These are phyloP conservation scores for Backusella psychrophila DNA, from an alignment of 192 early-diverging fungal genomes.

Conservation along the genomic window DNA sequence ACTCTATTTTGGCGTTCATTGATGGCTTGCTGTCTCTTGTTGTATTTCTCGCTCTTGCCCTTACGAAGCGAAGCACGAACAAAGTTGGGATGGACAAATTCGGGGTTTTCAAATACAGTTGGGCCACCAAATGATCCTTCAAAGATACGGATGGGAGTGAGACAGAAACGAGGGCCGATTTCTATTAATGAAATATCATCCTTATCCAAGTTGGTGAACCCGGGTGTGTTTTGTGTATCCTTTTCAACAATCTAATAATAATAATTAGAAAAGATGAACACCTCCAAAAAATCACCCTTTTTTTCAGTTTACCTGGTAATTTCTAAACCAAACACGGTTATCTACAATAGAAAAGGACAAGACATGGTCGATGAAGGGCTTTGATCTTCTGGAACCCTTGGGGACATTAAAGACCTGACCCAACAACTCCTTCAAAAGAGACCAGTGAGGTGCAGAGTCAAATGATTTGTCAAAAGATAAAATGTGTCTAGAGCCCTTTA, in stretches of 20 bases:
- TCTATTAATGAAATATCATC: conserved; percentile 83
- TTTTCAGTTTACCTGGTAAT: conserved; percentile 71
- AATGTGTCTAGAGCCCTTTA: conserved; percentile 94
- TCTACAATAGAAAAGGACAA: conserved; percentile 86
- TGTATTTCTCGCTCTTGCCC: conserved; percentile 52
- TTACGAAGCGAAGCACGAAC: conserved; percentile 43
- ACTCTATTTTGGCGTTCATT: conserved; percentile 46
- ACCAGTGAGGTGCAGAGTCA: conserved; percentile 80
- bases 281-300: neutral
- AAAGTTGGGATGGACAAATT: conserved; percentile 76
- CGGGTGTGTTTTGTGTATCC: conserved; percentile 49
- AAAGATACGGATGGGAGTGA: conserved; percentile 92
- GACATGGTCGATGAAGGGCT: conserved; percentile 98
- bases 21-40: conserved; percentile 42
- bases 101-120: conserved; percentile 88
- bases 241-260: conserved; percentile 68
- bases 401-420: conserved; percentile 91
- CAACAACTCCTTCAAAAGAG: conserved; percentile 93
- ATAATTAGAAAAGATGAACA: neutral
- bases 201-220: conserved; percentile 54
- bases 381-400: conserved; percentile 82
- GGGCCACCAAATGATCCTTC: conserved; percentile 93
- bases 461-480: conserved; percentile 95
- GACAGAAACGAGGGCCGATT: conserved; percentile 95
- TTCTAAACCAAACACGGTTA: conserved; percentile 93